Evolutionary conservation across 495 filamentous ascomycete species (phyloP).

Genomic region (Achaetomiella virescens): DNA sequence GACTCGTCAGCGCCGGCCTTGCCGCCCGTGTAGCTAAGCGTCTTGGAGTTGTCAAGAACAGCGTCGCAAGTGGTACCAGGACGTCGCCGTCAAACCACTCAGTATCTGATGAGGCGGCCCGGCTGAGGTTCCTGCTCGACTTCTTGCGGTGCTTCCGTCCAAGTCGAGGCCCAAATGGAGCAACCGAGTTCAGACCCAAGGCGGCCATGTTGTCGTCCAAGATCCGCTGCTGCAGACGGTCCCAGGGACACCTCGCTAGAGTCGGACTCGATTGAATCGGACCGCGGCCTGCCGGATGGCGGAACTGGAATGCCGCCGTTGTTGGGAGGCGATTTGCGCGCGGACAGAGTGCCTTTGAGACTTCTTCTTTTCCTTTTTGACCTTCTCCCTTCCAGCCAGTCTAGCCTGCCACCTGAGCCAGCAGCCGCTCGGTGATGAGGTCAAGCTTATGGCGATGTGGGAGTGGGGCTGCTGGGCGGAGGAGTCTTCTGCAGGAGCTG

Average conservation of each 20-base stretch:
- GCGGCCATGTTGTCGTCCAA: conserved; percentile 53
- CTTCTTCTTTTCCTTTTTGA: conserved; percentile 52
- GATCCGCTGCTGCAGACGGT: conserved; percentile 65
- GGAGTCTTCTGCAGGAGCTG: conserved; percentile 29
- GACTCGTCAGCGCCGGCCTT: conserved; percentile 44
- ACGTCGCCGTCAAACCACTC: conserved; percentile 69
- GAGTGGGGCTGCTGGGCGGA: conserved; percentile 21
- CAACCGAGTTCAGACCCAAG: conserved; percentile 35
- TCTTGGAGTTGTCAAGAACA: conserved; percentile 81
- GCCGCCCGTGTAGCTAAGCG: conserved; percentile 65
- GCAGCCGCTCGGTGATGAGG: conserved; percentile 44
- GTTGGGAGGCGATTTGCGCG: conserved; percentile 25
- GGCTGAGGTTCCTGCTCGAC: conserved; percentile 31
- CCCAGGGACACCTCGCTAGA: conserved; percentile 56
- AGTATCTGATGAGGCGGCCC: conserved; percentile 64
- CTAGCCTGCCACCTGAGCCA: conserved; percentile 67
- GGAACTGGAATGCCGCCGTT: not conserved
- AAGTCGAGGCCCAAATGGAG: conserved; percentile 28
- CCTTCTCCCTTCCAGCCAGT: conserved; percentile 76
- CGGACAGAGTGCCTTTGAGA: conserved; percentile 28
- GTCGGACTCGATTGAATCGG: conserved; percentile 47
- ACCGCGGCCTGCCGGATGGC: conserved; percentile 21
- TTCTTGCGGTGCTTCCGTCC: conserved; percentile 28
- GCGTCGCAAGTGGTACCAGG: conserved; percentile 69
- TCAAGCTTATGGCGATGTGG: conserved; percentile 35